Evolutionary conservation across 192 early-diverging fungal species (phyloP).

Genomic region (Backusella liffmaniae): DNA sequence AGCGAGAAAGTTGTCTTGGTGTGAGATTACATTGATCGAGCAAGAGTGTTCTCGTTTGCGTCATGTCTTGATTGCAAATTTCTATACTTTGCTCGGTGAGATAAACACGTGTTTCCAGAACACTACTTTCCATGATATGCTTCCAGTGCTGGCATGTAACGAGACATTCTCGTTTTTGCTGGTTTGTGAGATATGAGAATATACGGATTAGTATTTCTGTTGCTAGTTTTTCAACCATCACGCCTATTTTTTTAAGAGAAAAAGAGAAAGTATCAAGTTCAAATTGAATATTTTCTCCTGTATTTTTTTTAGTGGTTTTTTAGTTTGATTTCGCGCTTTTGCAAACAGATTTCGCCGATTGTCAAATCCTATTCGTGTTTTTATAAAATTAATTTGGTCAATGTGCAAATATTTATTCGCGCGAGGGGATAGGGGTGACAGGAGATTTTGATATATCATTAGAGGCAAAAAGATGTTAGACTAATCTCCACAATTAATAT

Average conservation of each 20-base stretch:
- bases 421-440: too few relatives aligned
- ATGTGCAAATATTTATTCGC: too few relatives aligned
- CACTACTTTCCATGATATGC: neutral
- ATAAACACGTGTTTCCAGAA: neutral
- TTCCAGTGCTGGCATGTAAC: neutral
- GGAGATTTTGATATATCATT: too few relatives aligned
- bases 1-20: neutral
- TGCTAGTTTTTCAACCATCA: neutral
- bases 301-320: too few relatives aligned
- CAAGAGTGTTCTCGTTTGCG: neutral
- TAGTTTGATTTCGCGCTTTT: too few relatives aligned
- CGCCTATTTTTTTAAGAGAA: neutral
- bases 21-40: neutral
- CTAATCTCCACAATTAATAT: too few relatives aligned
- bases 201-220: conserved; percentile 1
- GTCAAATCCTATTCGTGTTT: too few relatives aligned
- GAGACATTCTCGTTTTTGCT: neutral
- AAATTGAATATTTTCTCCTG: too few relatives aligned
- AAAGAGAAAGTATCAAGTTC: too few relatives aligned
- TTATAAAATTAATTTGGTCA: too few relatives aligned
- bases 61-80: neutral
- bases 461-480: too few relatives aligned
- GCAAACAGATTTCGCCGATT: too few relatives aligned
- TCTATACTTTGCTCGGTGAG: neutral
- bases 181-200: neutral